phyloP scores from a whole-genome alignment of 768 basidiomycete genomes.

The Rhizopogon rudus region DNA sequence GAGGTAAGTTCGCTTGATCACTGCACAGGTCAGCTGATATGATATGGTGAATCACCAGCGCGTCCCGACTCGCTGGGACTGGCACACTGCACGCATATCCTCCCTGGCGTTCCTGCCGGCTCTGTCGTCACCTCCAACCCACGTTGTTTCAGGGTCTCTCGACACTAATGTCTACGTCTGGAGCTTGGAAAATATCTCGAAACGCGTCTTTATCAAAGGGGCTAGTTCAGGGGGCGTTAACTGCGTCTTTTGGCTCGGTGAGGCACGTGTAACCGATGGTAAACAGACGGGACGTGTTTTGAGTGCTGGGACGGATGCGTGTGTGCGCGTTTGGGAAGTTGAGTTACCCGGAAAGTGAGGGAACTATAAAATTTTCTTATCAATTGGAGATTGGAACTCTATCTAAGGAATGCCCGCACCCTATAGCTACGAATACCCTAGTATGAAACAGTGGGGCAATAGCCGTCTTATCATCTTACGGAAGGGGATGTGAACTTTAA shows the following conservation, averaged over 20 bases:
- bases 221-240: slow-evolving; percentile 84
- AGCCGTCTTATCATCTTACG: too few species aligned
- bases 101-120: slow-evolving; percentile 40
- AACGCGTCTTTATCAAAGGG: slow-evolving; percentile 79
- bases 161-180: slow-evolving; percentile 92
- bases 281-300: slow-evolving; percentile 50
- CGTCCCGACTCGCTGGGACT: slow-evolving; percentile 76
- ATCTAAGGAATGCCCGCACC: too few species aligned
- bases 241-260: slow-evolving; percentile 73
- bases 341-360: slow-evolving; percentile 10
- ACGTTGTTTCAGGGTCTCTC: slow-evolving; percentile 85
- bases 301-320: slow-evolving; percentile 78
- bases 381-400: too few species aligned
- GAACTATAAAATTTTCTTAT: background rate
- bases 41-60: slow-evolving; percentile 21
- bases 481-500: too few species aligned
- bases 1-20: background rate
- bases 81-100: slow-evolving; percentile 79
- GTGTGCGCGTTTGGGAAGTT: slow-evolving; percentile 69
- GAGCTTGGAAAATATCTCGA: slow-evolving; percentile 53
- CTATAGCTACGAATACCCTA: too few species aligned
- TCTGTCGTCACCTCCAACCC: slow-evolving; percentile 64
- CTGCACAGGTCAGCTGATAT: background rate
- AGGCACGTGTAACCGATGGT: slow-evolving; percentile 10
- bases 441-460: too few species aligned